Conservation (phyloP, 208 protist species). For the Wallacemonas sp. region DNA sequence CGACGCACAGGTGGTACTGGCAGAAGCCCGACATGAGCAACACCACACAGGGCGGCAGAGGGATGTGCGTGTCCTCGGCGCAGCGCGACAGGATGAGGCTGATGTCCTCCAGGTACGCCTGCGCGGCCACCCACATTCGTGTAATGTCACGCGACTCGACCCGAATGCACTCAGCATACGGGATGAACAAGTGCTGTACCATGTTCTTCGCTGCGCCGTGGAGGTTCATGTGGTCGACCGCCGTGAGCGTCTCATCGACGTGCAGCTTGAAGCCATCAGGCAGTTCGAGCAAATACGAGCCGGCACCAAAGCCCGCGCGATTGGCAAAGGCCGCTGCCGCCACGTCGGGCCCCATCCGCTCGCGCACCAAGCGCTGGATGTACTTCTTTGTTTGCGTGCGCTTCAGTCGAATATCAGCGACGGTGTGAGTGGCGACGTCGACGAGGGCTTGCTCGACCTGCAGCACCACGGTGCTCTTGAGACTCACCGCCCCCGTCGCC, state of each 20-base stretch:
- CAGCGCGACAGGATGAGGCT: constrained; percentile 50
- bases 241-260: constrained; percentile 11
- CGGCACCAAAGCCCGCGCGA: constrained; percentile 3
- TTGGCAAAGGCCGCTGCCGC: background rate
- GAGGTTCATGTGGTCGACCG: constrained; percentile 17
- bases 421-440: constrained; percentile 14
- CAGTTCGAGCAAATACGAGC: constrained; percentile 5
- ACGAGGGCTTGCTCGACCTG: constrained; percentile 39
- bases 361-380: background rate
- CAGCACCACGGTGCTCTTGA: constrained; percentile 9
- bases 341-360: constrained; percentile 3
- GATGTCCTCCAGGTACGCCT: constrained; percentile 70
- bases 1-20: constrained; percentile 65
- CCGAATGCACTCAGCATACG: constrained; percentile 47
- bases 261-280: constrained; percentile 13
- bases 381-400: background rate
- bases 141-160: constrained; percentile 62
- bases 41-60: constrained; percentile 55
- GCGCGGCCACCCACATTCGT: constrained; percentile 73
- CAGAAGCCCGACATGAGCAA: constrained; percentile 57
- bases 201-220: constrained; percentile 14
- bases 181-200: constrained; percentile 45
- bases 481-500: background rate
- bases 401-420: constrained; percentile 17
- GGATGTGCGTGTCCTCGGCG: constrained; percentile 31